Conservation (phyloP, 176 grass and related monocot genomes). For the Oryza glaberrima region DNA sequence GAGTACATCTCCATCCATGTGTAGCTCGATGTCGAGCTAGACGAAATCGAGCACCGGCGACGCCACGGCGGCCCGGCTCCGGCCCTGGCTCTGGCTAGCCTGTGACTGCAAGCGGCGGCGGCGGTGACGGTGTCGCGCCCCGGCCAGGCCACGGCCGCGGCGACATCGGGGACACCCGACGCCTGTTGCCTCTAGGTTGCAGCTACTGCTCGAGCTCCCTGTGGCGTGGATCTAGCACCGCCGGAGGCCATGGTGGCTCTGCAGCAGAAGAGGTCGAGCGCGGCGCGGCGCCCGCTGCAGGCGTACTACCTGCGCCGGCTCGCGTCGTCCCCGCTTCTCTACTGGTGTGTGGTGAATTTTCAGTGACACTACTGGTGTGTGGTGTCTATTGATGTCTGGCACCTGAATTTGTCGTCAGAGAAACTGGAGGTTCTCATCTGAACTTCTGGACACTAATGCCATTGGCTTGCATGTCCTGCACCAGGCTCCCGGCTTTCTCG, state of each 20-base stretch:
- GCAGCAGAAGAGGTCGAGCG: too few relatives aligned
- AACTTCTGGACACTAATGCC: slow-evolving; percentile 43
- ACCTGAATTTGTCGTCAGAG: not conserved
- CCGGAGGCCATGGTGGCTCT: too few relatives aligned
- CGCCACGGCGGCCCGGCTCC: not conserved
- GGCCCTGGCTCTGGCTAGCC: not conserved
- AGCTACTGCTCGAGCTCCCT: too few relatives aligned
- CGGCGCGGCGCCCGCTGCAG: too few relatives aligned
- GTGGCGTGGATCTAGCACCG: too few relatives aligned
- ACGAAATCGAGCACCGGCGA: slow-evolving; percentile 42
- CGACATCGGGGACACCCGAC: too few relatives aligned
- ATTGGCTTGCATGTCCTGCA: slow-evolving; percentile 79
- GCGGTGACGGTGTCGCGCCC: slow-evolving; percentile 41
- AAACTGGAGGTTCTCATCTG: slow-evolving; percentile 43
- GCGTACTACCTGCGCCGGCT: too few relatives aligned
- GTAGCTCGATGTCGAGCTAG: slow-evolving; percentile 63
- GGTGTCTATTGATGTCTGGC: not conserved
- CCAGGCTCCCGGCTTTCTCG: slow-evolving; percentile 81
- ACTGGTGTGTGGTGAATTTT: too few relatives aligned
- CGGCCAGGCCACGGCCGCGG: slow-evolving; percentile 51
- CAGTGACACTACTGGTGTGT: too few relatives aligned
- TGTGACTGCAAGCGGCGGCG: not conserved
- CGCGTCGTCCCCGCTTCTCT: too few relatives aligned
- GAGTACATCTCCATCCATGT: slow-evolving; percentile 75
- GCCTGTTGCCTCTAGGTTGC: too few relatives aligned